Conservation (phyloP, 805 yeast genomes). For the Ogataea salicorniae region DNA sequence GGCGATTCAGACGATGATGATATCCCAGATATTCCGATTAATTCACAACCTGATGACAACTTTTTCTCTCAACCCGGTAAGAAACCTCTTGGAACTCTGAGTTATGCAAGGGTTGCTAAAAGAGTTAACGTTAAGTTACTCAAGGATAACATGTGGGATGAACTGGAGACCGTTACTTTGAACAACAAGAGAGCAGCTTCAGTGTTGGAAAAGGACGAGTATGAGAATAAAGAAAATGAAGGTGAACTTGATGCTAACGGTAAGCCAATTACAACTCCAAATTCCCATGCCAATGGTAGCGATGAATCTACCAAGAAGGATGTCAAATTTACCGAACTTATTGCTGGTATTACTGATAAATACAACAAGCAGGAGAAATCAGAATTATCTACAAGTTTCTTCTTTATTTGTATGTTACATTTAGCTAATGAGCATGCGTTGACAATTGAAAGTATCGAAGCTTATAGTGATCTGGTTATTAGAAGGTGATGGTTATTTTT, state of each 20-base stretch:
- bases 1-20: constrained; percentile 34
- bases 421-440: constrained; percentile 47
- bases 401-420: constrained; percentile 45
- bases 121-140: constrained; percentile 43
- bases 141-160: constrained; percentile 43
- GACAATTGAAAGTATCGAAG: constrained; percentile 31
- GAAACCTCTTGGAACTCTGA: constrained; percentile 26
- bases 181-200: constrained; percentile 29
- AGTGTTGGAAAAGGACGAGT: constrained; percentile 21
- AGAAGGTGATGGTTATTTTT: constrained; percentile 11
- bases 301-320: constrained; percentile 6
- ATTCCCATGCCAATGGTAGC: constrained; percentile 4
- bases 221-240: constrained; percentile 7
- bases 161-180: constrained; percentile 24
- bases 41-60: constrained; percentile 15
- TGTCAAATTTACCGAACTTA: constrained; percentile 31
- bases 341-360: constrained; percentile 31
- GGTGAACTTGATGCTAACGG: neutral
- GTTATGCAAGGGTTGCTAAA: constrained; percentile 43
- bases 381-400: constrained; percentile 45
- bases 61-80: constrained; percentile 11
- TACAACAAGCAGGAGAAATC: constrained; percentile 35
- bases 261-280: neutral
- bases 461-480: constrained; percentile 34
- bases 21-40: constrained; percentile 19